A percentile compares a stretch with the other conserved stretches of the same genome.
phyloP scores from a whole-genome alignment of 1,284 basidiomycete genomes.

The Cryptococcus sp. region DNA sequence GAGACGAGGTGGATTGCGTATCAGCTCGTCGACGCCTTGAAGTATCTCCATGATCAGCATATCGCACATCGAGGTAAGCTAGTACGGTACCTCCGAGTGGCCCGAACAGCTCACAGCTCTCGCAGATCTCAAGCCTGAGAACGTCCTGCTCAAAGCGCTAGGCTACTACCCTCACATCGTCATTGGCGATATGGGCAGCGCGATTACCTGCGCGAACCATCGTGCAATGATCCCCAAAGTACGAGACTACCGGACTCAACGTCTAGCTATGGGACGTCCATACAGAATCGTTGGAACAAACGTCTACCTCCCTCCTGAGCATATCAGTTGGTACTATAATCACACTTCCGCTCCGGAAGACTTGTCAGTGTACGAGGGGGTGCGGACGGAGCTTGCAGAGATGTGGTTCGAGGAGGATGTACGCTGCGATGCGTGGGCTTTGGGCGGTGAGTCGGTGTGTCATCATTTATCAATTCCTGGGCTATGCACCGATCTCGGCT shows the following conservation, averaged over 20 bases:
- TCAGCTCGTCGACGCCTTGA: conserved; percentile 70
- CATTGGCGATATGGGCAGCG: conserved; percentile 77
- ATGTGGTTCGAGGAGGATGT: conserved; percentile 26
- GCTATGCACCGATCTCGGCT: neutral
- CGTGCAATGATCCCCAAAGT: neutral
- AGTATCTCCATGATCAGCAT: conserved; percentile 70
- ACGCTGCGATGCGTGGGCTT: conserved; percentile 27
- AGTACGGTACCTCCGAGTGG: neutral
- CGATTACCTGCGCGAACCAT: conserved; percentile 5
- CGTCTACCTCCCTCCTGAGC: conserved; percentile 27
- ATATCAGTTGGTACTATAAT: conserved; percentile 13
- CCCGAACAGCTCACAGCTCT: too few relatives aligned
- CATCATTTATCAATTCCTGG: neutral
- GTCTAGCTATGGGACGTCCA: too few relatives aligned
- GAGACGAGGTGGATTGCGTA: conserved; percentile 82
- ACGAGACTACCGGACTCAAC: neutral
- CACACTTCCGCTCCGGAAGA: neutral
- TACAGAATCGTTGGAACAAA: conserved; percentile 15
- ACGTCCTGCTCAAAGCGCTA: conserved; percentile 72
- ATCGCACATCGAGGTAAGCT: conserved; percentile 75
- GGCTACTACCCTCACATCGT: conserved; percentile 77
- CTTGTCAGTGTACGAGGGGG: neutral
- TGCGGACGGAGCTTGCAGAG: conserved; percentile 14
- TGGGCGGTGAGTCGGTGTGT: conserved; percentile 29
- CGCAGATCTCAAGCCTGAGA: conserved; percentile 81